Conservation (phyloP, 2,329 filamentous ascomycete species). For the Apiospora sp. region DNA sequence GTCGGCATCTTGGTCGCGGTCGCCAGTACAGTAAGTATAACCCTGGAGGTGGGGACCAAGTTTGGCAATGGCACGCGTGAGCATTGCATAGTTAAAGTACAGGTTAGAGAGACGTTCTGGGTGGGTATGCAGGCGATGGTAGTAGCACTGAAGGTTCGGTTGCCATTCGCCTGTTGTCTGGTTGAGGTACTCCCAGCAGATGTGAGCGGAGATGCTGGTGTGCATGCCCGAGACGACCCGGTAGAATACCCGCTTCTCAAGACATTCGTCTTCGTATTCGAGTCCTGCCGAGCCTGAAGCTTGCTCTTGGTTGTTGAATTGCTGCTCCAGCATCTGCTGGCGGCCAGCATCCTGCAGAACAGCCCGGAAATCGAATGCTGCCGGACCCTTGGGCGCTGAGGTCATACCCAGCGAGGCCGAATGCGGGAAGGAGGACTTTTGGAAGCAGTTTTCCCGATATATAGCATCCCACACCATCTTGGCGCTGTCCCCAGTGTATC, state of each 20-base stretch:
- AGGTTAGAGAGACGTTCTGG: conserved; percentile 95
- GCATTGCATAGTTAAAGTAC: conserved; percentile 98
- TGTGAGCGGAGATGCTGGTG: conserved; percentile 92
- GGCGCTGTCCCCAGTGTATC: conserved; percentile 85
- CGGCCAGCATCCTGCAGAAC: conserved; percentile 66
- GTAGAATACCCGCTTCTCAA: conserved; percentile 99
- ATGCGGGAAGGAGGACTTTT: conserved; percentile 68
- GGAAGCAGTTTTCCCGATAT: conserved; percentile 97
- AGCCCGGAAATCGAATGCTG: conserved; percentile 67
- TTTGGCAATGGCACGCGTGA: conserved; percentile 91
- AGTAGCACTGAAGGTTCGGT: conserved; percentile 90
- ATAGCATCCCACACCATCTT: conserved; percentile 96
- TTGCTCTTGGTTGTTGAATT: conserved; percentile 49
- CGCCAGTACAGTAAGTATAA: conserved; percentile 93
- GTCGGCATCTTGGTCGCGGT: conserved; percentile 76
- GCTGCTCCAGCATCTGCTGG: conserved; percentile 68
- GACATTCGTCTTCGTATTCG: conserved; percentile 87
- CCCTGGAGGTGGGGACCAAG: conserved; percentile 80
- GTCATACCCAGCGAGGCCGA: conserved; percentile 62
- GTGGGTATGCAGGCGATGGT: conserved; percentile 80
- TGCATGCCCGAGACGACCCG: conserved; percentile 97
- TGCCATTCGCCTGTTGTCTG: conserved; percentile 94
- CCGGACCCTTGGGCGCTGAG: conserved; percentile 55
- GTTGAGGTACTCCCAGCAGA: conserved; percentile 96
- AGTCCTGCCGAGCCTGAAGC: conserved; percentile 70